Base-by-base conservation (phyloP, 805 yeast genomes). In the Ogataea salicorniae region DNA sequence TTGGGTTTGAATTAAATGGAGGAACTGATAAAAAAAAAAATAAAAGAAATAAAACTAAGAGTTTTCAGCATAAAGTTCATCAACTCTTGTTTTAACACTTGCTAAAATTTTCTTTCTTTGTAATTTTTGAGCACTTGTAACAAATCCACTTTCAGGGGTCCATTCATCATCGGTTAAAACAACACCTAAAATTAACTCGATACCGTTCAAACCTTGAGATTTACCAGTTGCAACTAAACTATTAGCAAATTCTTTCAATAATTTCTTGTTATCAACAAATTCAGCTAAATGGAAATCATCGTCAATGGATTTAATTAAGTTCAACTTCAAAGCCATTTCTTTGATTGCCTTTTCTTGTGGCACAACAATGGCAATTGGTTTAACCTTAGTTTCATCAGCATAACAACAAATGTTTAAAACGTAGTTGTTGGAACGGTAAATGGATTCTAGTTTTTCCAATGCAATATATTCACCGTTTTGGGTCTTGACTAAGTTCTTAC, bases 401-500 rank as follows among this genome's bases (percentile, higher is more conserved):
- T 91, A 92, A 53, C 90, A 91, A 71, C 97, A 91, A 53, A 92
- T 74, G 72, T 94, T 92, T 46, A 74, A 69, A 35, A 92, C 94
- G 54, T 75, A 74, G 39, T 79, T 70, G 68, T 85, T 85, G 31
- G 97, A 84, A 70, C 97, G 81, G 74, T 94, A 94, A 43, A 87
- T 75, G 11, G 96, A 78, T 72, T 94, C 99, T 56, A 94, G 74
- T 70, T 91, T 91, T 71, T 94, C 99, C 61, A 94, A 77, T 4
- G 99, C 99, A 67, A 94, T 88, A 70, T 94, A 94, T 73, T 94
- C 99, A 71, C 99, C 99, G 66, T 94, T 92, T 61, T 80, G 76
- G 17, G 99, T 94, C 77, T 94, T 94, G 59, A 94, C 95, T 69
- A 94, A 76, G 68, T 94, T 94, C 82, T 94, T 94, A 75, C 81